These are phyloP conservation scores for Extremus antarcticus DNA, from an alignment of 495 filamentous ascomycete genomes.

Conservation along the genomic window DNA sequence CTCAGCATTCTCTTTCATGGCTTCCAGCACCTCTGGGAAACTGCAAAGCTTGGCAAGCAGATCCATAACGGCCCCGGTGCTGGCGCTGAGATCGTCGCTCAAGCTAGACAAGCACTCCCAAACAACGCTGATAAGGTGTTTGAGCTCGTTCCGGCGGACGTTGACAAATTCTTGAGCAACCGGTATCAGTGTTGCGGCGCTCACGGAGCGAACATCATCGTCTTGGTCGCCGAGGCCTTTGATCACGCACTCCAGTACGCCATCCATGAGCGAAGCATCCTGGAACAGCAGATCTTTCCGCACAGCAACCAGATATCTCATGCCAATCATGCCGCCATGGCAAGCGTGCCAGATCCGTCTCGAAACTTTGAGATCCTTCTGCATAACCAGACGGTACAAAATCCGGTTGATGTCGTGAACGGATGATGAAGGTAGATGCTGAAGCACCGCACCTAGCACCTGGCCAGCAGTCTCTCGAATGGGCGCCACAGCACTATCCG, in stretches of 20 bases:
- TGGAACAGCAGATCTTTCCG: slow-evolving; percentile 81
- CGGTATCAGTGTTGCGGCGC: slow-evolving; percentile 89
- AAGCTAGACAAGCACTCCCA: slow-evolving; percentile 95
- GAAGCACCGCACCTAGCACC: slow-evolving; percentile 77
- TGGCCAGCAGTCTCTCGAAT: slow-evolving; percentile 97
- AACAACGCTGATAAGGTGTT: slow-evolving; percentile 79
- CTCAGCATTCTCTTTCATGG: slow-evolving; percentile 85
- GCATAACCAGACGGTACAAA: slow-evolving; percentile 83
- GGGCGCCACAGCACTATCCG: slow-evolving; percentile 90
- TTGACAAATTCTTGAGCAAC: slow-evolving; percentile 89
- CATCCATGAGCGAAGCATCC: slow-evolving; percentile 77
- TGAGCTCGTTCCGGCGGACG: slow-evolving; percentile 63
- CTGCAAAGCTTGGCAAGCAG: slow-evolving; percentile 89
- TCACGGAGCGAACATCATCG: slow-evolving; percentile 93
- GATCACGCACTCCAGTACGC: slow-evolving; percentile 84
- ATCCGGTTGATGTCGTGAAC: slow-evolving; percentile 72
- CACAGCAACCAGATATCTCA: slow-evolving; percentile 88
- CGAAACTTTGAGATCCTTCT: slow-evolving; percentile 57
- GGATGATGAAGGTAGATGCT: slow-evolving; percentile 60
- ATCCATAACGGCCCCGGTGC: slow-evolving; percentile 96
- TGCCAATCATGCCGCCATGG: slow-evolving; percentile 94
- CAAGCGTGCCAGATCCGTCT: slow-evolving; percentile 81
- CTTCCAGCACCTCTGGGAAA: slow-evolving; percentile 81
- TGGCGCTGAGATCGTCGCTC: slow-evolving; percentile 91
- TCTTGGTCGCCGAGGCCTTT: slow-evolving; percentile 82